Base-by-base conservation (phyloP, 192 early-diverging fungal genomes). In the Funneliformis mosseae region DNA sequence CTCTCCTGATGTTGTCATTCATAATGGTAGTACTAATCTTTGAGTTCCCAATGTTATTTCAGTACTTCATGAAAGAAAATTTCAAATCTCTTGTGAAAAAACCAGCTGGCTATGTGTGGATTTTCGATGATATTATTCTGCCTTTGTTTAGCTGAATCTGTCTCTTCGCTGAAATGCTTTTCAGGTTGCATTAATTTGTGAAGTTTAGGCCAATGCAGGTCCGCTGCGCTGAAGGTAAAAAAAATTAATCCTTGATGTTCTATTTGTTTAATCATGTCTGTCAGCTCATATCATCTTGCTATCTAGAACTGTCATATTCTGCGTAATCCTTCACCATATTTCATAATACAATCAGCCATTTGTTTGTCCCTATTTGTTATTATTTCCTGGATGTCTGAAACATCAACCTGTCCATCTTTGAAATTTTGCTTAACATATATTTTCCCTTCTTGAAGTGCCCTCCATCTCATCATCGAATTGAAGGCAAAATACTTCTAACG, bases 351-450 rank as follows among this genome's bases (percentile, higher is more conserved):
- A 71, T 71, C 39, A 71, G 69, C 66, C 25, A 68, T 11, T 14
- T 68, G 16, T 25, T 68, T 39, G 38, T 39, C 66, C n/a, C n/a
- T 68, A 9, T 21, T 60, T 60, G 27, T 25, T n/a, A 68, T 23
- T 23, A 27, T 71, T 23, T 71, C 69, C 21, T 38, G 27, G 9
- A 71, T 38, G 27, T 71, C 39, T 45, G 9, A 16, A 71, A 71
- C 38, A 5, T 28, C 42, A 71, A 71, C 7, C n/a, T 71, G 41
- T 10, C 10, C 27, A 38, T 71, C 39, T 41, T 1, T 41, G n/a
- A 71, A 42, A 46, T 71, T 71, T 71, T 71, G 69, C 12, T 71
- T 71, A 71, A 71, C 39, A 71, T 38, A 71, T 71, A 71, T 42
- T 71, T 41, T 25, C 27, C 39, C 69, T 71, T 71, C 39, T 38